Evolutionary conservation across 2,329 filamentous ascomycete genomes (phyloP).

Genomic region (Stromatinia cepivora): DNA sequence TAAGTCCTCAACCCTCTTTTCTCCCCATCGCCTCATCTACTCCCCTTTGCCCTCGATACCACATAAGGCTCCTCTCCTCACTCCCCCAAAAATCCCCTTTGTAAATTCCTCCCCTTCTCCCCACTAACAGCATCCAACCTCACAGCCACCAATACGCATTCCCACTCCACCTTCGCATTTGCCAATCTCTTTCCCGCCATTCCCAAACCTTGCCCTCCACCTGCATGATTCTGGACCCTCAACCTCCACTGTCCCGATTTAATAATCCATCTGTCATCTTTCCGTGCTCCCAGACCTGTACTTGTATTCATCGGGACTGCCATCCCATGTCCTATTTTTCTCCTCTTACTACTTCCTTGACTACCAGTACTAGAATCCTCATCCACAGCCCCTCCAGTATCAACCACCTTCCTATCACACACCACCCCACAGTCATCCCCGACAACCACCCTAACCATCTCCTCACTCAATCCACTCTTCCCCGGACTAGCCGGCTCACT

Average conservation of each 20-base stretch:
- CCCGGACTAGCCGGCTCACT: constrained; percentile 65
- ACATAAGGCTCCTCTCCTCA: not conserved
- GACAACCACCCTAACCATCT: constrained; percentile 65
- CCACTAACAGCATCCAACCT: constrained; percentile 71
- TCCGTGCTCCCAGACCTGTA: not conserved
- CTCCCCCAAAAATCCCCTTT: constrained; percentile 59
- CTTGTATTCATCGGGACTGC: not conserved
- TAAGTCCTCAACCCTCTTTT: too few relatives aligned
- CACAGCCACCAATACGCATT: constrained; percentile 73
- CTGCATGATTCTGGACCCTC: constrained; percentile 58
- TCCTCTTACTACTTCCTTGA: constrained; percentile 26
- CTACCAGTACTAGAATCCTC: not conserved
- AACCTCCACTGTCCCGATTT: constrained; percentile 71
- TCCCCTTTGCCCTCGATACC: too few relatives aligned
- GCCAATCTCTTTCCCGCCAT: constrained; percentile 43
- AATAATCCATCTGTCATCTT: constrained; percentile 56
- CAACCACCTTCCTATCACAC: constrained; percentile 54
- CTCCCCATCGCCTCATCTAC: too few relatives aligned
- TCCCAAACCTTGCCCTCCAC: constrained; percentile 63
- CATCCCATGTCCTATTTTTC: constrained; percentile 23
- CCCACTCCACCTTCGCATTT: constrained; percentile 55
- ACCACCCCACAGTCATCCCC: constrained; percentile 58
- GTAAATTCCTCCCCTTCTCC: constrained; percentile 65
- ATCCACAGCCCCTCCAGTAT: constrained; percentile 19
- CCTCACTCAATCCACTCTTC: constrained; percentile 68